Evolutionary conservation across 169 alveolate species (phyloP).

Genomic region (Babesia ovis): DNA sequence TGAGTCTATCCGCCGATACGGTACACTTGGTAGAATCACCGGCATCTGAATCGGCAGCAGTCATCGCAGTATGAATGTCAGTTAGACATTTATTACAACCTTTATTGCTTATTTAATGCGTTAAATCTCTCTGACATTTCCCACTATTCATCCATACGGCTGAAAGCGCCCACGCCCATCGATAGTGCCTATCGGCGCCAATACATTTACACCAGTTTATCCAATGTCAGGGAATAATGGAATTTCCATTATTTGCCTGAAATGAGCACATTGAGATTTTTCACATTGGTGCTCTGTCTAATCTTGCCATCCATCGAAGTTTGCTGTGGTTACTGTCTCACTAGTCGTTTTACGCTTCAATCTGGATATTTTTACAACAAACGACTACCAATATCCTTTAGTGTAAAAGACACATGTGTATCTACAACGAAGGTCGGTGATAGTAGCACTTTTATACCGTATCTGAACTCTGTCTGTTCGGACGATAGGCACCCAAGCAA

Average conservation of each 20-base stretch:
- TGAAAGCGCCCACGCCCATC: constrained; percentile 1
- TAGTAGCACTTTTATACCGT: background rate
- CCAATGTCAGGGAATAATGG: background rate
- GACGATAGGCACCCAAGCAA: constrained; percentile 1
- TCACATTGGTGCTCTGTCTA: background rate
- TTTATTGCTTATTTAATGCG: background rate
- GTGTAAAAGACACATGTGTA: background rate
- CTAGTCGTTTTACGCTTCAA: background rate
- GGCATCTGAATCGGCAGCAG: background rate
- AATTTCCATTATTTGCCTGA: background rate
- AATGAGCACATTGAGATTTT: background rate
- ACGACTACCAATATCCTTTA: background rate
- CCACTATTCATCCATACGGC: background rate
- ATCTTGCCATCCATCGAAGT: background rate
- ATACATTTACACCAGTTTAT: background rate
- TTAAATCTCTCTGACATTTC: background rate
- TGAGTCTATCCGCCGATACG: constrained; percentile 21
- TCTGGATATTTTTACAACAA: background rate
- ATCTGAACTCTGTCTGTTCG: constrained; percentile 9
- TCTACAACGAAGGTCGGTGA: background rate
- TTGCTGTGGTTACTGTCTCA: background rate
- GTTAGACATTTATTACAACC: background rate
- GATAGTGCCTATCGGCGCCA: background rate
- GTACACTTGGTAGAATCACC: background rate
- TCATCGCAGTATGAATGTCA: background rate